A percentile compares a stretch with the other conserved stretches of the same genome.
Conservation (phyloP, 2,329 filamentous ascomycete genomes). For the Phyllosticta paracitricarpa region DNA sequence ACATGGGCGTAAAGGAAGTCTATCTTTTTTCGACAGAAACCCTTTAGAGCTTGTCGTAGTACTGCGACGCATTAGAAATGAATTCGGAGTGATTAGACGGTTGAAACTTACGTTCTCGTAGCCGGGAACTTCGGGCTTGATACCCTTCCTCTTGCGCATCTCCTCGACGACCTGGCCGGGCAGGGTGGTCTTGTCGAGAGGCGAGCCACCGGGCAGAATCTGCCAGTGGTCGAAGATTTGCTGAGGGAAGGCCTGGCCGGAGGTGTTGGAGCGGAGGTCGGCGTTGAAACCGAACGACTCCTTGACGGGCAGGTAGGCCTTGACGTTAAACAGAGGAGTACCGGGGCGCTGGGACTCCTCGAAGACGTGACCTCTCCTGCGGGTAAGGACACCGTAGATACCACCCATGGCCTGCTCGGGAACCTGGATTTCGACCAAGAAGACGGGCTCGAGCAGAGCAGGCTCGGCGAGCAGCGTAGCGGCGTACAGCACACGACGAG, state of each 20-base stretch:
- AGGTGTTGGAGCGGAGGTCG: slow-evolving; percentile 87
- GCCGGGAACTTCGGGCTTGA: slow-evolving; percentile 90
- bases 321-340: slow-evolving; percentile 99
- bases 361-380: slow-evolving; percentile 98
- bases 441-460: slow-evolving; percentile 90
- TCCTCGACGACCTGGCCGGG: slow-evolving; percentile 72
- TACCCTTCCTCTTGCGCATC: slow-evolving; percentile 99
- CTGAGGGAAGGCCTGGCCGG: slow-evolving; percentile 98
- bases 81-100: background rate
- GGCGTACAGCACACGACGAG: slow-evolving; percentile 95
- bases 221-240: slow-evolving; percentile 99
- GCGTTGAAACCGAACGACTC: slow-evolving; percentile 99
- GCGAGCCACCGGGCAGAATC: slow-evolving; percentile 85
- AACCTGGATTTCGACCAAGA: slow-evolving; percentile 98
- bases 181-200: slow-evolving; percentile 73
- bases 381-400: slow-evolving; percentile 98
- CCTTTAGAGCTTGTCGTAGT: slow-evolving; percentile 97
- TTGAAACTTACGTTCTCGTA: slow-evolving; percentile 78
- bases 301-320: slow-evolving; percentile 92
- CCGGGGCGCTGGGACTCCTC: slow-evolving; percentile 94
- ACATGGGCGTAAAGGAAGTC: slow-evolving; percentile 29
- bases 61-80: slow-evolving; percentile 49
- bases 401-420: slow-evolving; percentile 98
- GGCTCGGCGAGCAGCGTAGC: slow-evolving; percentile 84
- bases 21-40: slow-evolving; percentile 33